phyloP scores from a whole-genome alignment of 805 yeast species.

The Candida insectalens region DNA sequence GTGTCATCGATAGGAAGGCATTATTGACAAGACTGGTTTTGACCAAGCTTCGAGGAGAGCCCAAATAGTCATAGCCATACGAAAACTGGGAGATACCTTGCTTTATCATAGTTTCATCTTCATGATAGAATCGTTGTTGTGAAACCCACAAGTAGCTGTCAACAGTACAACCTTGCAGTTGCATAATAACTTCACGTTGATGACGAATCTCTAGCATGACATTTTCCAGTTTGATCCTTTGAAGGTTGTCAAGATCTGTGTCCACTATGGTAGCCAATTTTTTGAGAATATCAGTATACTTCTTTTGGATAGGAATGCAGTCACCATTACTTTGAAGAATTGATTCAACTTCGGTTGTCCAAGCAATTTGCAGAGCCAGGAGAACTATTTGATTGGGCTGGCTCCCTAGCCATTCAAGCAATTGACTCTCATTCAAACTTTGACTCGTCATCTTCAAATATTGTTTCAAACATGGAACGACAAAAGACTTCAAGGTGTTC shows the following conservation, averaged over 20 bases:
- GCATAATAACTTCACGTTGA: constrained; percentile 31
- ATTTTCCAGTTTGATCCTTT: constrained; percentile 41
- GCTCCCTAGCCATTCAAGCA: constrained; percentile 26
- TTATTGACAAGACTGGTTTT: constrained; percentile 62
- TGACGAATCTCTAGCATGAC: constrained; percentile 63
- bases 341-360: constrained; percentile 37
- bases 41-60: constrained; percentile 64
- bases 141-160: constrained; percentile 35
- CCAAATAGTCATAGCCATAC: constrained; percentile 81
- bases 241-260: constrained; percentile 17
- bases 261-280: constrained; percentile 24
- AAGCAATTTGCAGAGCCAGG: constrained; percentile 45
- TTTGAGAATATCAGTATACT: neutral
- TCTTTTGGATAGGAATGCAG: constrained; percentile 1
- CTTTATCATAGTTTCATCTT: constrained; percentile 23
- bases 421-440: neutral
- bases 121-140: constrained; percentile 40
- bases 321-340: neutral
- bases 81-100: constrained; percentile 40
- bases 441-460: constrained; percentile 9
- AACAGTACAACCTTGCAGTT: constrained; percentile 4
- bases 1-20: constrained; percentile 60
- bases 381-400: constrained; percentile 49
- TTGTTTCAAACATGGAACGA: constrained; percentile 17
- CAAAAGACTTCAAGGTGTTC: constrained; percentile 33